Evolutionary conservation across 352 stramenopile species (phyloP).

Genomic region (Stephanocyclus meneghinianus): DNA sequence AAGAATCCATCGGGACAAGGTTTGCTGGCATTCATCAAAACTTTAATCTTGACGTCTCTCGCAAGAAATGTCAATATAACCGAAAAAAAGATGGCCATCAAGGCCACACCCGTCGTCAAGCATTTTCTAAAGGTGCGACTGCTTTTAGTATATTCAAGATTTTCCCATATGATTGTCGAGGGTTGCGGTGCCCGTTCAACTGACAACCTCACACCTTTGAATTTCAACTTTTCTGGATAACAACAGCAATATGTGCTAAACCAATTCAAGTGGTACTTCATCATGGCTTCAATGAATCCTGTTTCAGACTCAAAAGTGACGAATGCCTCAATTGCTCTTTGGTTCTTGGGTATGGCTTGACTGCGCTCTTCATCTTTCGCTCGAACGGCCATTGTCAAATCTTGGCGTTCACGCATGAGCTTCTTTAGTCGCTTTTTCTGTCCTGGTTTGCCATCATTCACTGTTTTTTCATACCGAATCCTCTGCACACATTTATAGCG

Average conservation of each 20-base stretch:
- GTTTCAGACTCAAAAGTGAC: constrained; percentile 75
- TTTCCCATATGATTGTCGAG: constrained; percentile 80
- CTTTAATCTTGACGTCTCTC: constrained; percentile 56
- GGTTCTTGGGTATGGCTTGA: constrained; percentile 36
- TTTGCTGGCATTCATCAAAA: constrained; percentile 34
- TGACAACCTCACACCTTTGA: constrained; percentile 50
- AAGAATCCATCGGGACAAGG: constrained; percentile 50
- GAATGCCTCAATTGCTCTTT: constrained; percentile 68
- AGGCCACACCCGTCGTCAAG: constrained; percentile 53
- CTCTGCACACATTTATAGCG: constrained; percentile 55
- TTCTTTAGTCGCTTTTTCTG: constrained; percentile 42
- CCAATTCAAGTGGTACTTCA: constrained; percentile 57
- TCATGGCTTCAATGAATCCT: constrained; percentile 58
- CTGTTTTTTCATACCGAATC: constrained; percentile 60
- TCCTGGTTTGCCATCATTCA: constrained; percentile 31
- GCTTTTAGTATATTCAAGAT: constrained; percentile 52
- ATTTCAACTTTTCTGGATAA: constrained; percentile 55
- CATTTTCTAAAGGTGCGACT: constrained; percentile 50
- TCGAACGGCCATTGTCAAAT: constrained; percentile 46
- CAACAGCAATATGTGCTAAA: constrained; percentile 47
- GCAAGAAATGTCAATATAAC: constrained; percentile 56
- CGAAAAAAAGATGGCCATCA: constrained; percentile 57
- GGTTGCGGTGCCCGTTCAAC: constrained; percentile 62
- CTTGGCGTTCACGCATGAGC: constrained; percentile 46
- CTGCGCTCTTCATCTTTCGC: constrained; percentile 56